phyloP scores from a whole-genome alignment of 1,284 basidiomycete genomes.

The Sphagnurus paluster region DNA sequence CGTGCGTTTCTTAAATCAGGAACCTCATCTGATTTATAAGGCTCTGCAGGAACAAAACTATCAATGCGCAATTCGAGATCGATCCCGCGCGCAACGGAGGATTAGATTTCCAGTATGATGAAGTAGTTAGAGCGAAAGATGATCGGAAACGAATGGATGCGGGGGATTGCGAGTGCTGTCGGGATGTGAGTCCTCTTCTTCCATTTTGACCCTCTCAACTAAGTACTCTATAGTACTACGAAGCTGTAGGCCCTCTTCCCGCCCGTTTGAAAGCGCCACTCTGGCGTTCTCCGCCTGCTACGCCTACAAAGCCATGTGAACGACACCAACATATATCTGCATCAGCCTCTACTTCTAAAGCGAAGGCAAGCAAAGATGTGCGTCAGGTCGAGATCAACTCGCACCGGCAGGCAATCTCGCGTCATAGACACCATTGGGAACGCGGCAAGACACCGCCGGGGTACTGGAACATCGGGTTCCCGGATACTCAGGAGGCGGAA shows the following conservation, averaged over 20 bases:
- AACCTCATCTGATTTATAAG: neutral
- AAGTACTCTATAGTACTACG: conserved; percentile 65
- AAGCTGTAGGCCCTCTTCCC: conserved; percentile 71
- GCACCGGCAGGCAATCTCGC: conserved; percentile 76
- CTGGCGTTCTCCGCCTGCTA: conserved; percentile 63
- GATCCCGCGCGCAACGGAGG: conserved; percentile 69
- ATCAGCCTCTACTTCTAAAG: conserved; percentile 12
- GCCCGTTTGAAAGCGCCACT: conserved; percentile 60
- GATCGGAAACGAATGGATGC: conserved; percentile 71
- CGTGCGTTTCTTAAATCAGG: conserved; percentile 4
- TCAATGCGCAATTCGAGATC: conserved; percentile 70
- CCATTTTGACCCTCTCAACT: neutral
- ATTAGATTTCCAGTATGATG: conserved; percentile 67
- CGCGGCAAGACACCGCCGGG: conserved; percentile 78
- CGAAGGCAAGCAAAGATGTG: conserved; percentile 19
- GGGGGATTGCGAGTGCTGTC: conserved; percentile 84
- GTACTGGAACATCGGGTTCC: conserved; percentile 90
- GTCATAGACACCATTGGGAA: conserved; percentile 76
- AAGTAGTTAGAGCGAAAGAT: conserved; percentile 71
- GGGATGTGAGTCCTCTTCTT: conserved; percentile 54
- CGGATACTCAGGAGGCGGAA: conserved; percentile 76
- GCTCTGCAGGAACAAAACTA: conserved; percentile 38
- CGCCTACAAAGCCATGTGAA: conserved; percentile 29
- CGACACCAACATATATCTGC: conserved; percentile 14
- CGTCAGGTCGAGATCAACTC: conserved; percentile 38